Evolutionary conservation across 2,329 filamentous ascomycete genomes (phyloP), one percentile per base, ranked within the genome.

Genomic region (Annulohypoxylon truncatum): DNA sequence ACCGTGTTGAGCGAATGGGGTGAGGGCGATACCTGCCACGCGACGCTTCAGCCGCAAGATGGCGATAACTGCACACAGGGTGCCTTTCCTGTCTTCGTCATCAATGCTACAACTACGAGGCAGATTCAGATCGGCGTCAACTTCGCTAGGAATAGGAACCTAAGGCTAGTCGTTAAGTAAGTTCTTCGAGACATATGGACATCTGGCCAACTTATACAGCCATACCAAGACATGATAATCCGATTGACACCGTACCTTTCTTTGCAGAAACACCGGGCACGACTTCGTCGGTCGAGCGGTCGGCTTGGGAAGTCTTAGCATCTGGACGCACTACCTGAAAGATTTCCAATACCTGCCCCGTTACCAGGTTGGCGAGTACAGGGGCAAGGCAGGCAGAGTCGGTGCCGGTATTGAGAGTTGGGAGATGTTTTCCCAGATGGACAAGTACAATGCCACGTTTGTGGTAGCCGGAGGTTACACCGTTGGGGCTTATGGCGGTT

Each of bases 301-400:
- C 2, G 83, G 83, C 33, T 79, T 80, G 3, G 83, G 82, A n/a
- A 77, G 80, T 0, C 72, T 86, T 1, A 80, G 79, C 48, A 75
- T 85, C 58, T 86, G 83, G 83, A 85, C 82, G 2, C 83, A 85
- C 64, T 75, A 82, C 61, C 73, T 85, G 48, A 84, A 84, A 65
- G 74, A 78, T 5, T 77, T 82, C 1, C 71, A 79, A 24, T 80
- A 81, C 60, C 50, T 77, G 0, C 75, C 74, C 4, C 51, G 44
- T 1, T 82, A 80, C 53, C 66, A 24, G 6, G 68, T 75, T 20
- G 74, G 74, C 2, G 52, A 64, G 24, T 78, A 78, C 33, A 58
- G 44, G 0, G 78, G 78, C 0, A 74, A 69, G 58, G 79, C 78
- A 4, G 72, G 76, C 9, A 73, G 73, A 5, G 68, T 79, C 15